Base-by-base conservation (phyloP, 2,329 filamentous ascomycete genomes). In the Lachnellula occidentalis region DNA sequence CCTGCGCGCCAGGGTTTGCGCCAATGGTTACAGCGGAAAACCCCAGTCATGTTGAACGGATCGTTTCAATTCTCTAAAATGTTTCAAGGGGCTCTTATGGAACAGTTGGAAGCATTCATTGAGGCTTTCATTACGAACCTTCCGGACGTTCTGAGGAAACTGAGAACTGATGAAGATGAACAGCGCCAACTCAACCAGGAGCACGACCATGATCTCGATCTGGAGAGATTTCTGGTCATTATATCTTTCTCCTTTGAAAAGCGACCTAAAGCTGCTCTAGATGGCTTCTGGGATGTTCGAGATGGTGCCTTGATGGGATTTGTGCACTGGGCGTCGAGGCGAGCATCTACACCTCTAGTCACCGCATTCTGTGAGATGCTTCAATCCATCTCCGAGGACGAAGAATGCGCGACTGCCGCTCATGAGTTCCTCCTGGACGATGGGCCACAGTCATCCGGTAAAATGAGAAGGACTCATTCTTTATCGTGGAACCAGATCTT, bases 341-440 rank as follows among this genome's bases (percentile, higher is more conserved):
- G 94, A 64, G 91, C 95, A 57, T 96, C 95, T 0, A 96, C 95
- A 0, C 94, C 94, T n/a, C 80, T 96, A 22, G 92, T 95, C 56
- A 94, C 90, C 58, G 92, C 92, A 12, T 99, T 97, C 64, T 99
- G 94, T 70, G 92, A 97, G 68, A 92, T 99, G 85, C 77, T 99
- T 15, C 88, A 91, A 66, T 87, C 92, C 1, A 86, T 99, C 47
- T 90, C 94, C 0, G 85, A 86, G 50, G 90, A 90, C 50, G 83
- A 90, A 51, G 82, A 88, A 51, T 94, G 90, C 64, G 92, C 94
- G 27, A 86, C 87, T 51, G 81, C 88, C 15, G 90, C 92, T 0
- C 92, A 99, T 69, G 84, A 85, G 48, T 99, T 99, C 67, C 76
- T 99, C 15, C 78, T 94, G 2, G 92, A 96, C 63, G 94, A 99